Base-by-base conservation (phyloP, 129 eudicot genomes). In the Solidago caesia region DNA sequence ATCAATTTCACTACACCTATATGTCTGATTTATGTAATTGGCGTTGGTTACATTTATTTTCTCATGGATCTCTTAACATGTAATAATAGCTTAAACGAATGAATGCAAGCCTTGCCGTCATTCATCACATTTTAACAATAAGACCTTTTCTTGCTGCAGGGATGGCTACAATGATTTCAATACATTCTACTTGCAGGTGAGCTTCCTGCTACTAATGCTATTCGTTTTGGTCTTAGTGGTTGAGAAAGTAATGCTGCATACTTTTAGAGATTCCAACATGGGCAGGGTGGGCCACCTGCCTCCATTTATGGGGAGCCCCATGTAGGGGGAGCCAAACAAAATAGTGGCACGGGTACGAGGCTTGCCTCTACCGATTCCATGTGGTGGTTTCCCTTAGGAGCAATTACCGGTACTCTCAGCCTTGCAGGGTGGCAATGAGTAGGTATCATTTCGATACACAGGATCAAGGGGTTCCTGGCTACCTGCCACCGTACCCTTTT, bases 131-230 rank as follows among this genome's bases (percentile, higher is more conserved):
- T 33, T 62, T 33, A 13, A 33, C 16, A 62, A 4, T 62, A 26
- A 25, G 21, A 62, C 10, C 45, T 62, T 29, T 62, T 41, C 43
- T 62, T 62, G 14, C 45, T 62, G 67, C 67, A 62, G 67, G 45
- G 67, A 62, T 62, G 67, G 67, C 45, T 62, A 29, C 45, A 62
- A 62, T 11, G 67, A 62, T 62, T 62, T 62, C 67, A 62, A 62
- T 62, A 62, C 67, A 1, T 62, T 62, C 45, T 62, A 62, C 41
- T 8, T 62, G 13, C 67, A 62, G 67, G 67, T 73, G 33, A 59
- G 59, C 29, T 60, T 71, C 56, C 12, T 57, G 39, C 33, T 48
- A 49, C 3, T 51, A 6, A 10, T 29, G 62, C 73, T 68, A 45
- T 58, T 53, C 29, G 15, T 67, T 80, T 16, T 45, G 44, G 75